phyloP scores from a whole-genome alignment of 257 asterid genomes.

The Solanum tacnaense region DNA sequence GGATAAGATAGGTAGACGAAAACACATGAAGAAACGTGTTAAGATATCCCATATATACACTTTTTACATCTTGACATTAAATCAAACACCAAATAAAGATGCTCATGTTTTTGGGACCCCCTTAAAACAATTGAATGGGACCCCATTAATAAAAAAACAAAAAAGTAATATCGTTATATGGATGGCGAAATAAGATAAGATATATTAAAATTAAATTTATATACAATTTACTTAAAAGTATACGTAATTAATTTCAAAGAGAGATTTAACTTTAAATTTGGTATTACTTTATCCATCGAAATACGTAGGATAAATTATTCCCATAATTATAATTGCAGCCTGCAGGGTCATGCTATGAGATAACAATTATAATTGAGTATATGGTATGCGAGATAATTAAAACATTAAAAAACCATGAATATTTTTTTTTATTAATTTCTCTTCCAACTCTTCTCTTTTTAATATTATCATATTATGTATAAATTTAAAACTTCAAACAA shows the following conservation, averaged over 20 bases:
- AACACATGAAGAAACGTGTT: background rate
- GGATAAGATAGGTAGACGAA: background rate
- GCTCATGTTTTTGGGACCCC: background rate
- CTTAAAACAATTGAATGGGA: background rate
- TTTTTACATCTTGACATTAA: background rate
- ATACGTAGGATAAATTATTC: too few species aligned
- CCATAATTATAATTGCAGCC: too few species aligned
- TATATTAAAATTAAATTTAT: background rate
- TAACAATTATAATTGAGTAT: too few species aligned
- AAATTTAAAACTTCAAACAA: background rate
- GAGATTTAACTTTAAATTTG: too few species aligned
- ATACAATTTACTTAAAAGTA: background rate
- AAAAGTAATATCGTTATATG: background rate
- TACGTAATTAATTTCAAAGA: too few species aligned
- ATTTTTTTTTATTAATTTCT: too few species aligned
- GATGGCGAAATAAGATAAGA: background rate
- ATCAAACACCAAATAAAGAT: background rate
- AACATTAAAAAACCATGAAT: too few species aligned
- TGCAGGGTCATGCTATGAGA: too few species aligned
- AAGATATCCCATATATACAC: background rate
- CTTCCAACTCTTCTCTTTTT: background rate
- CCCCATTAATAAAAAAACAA: background rate
- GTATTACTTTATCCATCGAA: too few species aligned
- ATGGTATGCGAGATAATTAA: background rate
- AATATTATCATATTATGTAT: too few species aligned